Percentiles rank a stretch among this genome's conserved stretches.
Evolutionary conservation across 805 yeast genomes (phyloP).

Genomic region (Spencermartinsiella europaea): DNA sequence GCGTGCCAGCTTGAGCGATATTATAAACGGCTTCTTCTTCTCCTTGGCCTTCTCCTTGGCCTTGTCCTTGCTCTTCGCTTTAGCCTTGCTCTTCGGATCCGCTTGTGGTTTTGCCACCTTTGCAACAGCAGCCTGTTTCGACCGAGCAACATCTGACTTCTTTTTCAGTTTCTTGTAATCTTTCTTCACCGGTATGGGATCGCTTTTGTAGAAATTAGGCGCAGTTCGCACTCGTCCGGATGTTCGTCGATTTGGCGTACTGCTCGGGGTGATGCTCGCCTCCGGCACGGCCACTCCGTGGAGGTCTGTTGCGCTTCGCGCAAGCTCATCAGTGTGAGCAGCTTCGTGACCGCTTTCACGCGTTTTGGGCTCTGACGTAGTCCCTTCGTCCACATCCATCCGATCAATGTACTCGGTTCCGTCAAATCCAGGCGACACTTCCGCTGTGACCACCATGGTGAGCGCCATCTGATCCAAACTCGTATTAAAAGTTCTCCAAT

Average conservation of each 20-base stretch:
- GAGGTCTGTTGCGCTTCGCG: too few species aligned
- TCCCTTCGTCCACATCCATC: too few species aligned
- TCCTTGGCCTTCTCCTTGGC: conserved; percentile 2
- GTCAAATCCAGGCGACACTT: too few species aligned
- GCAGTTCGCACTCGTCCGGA: conserved; percentile 16
- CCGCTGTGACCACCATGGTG: too few species aligned
- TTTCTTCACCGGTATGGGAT: conserved; percentile 10
- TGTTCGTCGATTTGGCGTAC: conserved; percentile 7
- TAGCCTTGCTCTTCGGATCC: conserved; percentile 5
- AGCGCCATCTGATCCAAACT: too few species aligned
- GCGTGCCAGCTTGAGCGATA: conserved; percentile 12
- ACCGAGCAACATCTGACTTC: neutral
- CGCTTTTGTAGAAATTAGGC: conserved; percentile 14
- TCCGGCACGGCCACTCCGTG: too few species aligned
- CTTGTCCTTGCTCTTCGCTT: neutral
- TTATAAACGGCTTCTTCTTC: conserved; percentile 7
- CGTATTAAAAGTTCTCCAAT: too few species aligned
- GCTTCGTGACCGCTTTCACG: too few species aligned
- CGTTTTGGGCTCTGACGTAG: too few species aligned
- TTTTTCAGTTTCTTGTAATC: conserved; percentile 9
- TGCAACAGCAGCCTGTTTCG: neutral
- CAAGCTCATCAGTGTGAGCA: too few species aligned
- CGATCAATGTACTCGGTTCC: too few species aligned
- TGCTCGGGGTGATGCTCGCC: too few species aligned
- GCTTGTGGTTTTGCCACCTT: conserved; percentile 1